A percentile compares a stretch with the other conserved stretches of the same genome.
phyloP scores from a whole-genome alignment of 208 protist genomes.

The Acanthamoeba lugdunensis region DNA sequence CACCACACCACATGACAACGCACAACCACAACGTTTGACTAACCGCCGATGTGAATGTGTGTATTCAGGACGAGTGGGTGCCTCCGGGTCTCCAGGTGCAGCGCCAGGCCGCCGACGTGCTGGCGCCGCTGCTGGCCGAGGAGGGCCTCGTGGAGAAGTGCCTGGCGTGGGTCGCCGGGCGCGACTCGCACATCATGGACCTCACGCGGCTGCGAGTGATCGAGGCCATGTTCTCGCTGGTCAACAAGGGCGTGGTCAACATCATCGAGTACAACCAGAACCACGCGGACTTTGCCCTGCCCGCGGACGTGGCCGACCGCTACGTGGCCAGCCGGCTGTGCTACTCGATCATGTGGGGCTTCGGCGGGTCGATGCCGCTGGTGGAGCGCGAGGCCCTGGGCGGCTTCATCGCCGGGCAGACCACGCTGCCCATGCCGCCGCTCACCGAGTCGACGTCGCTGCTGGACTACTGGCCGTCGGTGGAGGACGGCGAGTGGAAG shows the following conservation, averaged over 20 bases:
- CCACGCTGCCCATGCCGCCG: constrained; percentile 14
- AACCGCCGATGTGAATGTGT: background rate
- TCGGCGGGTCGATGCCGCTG: constrained; percentile 88
- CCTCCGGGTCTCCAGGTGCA: constrained; percentile 88
- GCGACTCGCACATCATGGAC: constrained; percentile 94
- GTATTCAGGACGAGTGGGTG: constrained; percentile 20
- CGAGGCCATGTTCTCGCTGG: constrained; percentile 92
- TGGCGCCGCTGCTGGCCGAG: constrained; percentile 89
- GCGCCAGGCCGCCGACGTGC: constrained; percentile 88
- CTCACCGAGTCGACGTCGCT: background rate
- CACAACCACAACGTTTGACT: too few relatives aligned
- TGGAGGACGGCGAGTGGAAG: constrained; percentile 88
- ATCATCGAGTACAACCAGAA: constrained; percentile 92
- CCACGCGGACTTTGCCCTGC: constrained; percentile 89
- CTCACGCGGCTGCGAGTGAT: constrained; percentile 91
- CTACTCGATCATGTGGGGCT: constrained; percentile 95
- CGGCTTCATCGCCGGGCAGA: background rate
- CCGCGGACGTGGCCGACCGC: constrained; percentile 79
- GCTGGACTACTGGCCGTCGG: constrained; percentile 74
- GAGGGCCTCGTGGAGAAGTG: constrained; percentile 90
- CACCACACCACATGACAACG: too few relatives aligned
- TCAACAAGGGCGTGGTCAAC: constrained; percentile 91
- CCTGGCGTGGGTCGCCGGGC: constrained; percentile 84
- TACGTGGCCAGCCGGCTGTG: constrained; percentile 91
- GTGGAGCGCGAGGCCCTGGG: constrained; percentile 83